Conservation (phyloP, 305 asterid genomes). For the Fraxinus albicans region DNA sequence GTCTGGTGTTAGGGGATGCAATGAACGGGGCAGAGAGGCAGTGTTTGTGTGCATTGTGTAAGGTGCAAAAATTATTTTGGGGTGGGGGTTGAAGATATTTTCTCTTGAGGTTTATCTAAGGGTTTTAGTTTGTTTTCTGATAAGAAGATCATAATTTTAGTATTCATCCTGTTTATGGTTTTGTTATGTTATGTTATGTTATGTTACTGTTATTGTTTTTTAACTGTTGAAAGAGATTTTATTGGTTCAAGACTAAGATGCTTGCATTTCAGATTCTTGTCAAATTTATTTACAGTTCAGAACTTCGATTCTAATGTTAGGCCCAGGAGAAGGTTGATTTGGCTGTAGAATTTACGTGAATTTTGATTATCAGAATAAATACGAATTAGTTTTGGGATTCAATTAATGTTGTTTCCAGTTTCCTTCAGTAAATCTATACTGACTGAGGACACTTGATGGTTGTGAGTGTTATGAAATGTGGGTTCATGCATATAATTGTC, state of each 20-base stretch:
- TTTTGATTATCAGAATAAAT: not conserved
- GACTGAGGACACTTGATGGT: not conserved
- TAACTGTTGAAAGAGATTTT: not conserved
- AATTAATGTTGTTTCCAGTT: conserved; percentile 1
- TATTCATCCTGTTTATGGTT: not conserved
- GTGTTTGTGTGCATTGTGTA: conserved; percentile 10
- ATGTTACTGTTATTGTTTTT: not conserved
- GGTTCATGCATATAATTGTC: not conserved
- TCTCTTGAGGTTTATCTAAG: conserved; percentile 13
- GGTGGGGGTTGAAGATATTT: conserved; percentile 3
- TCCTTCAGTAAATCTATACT: not conserved
- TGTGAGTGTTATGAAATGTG: not conserved
- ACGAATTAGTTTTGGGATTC: conserved; percentile 8
- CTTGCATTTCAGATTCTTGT: conserved; percentile 7
- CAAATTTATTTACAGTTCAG: not conserved
- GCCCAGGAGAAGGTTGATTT: conserved; percentile 9
- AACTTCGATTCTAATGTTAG: conserved; percentile 6
- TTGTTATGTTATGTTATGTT: not conserved
- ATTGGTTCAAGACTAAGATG: conserved; percentile 11
- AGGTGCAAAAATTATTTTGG: conserved; percentile 16
- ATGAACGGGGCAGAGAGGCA: not conserved
- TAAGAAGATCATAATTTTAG: not conserved
- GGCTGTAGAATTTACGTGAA: conserved; percentile 6
- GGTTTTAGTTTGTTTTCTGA: conserved; percentile 3
- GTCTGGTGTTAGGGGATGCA: conserved; percentile 5